Evolutionary conservation across 2,329 filamentous ascomycete genomes (phyloP).

Genomic region (Fusarium newnesense): DNA sequence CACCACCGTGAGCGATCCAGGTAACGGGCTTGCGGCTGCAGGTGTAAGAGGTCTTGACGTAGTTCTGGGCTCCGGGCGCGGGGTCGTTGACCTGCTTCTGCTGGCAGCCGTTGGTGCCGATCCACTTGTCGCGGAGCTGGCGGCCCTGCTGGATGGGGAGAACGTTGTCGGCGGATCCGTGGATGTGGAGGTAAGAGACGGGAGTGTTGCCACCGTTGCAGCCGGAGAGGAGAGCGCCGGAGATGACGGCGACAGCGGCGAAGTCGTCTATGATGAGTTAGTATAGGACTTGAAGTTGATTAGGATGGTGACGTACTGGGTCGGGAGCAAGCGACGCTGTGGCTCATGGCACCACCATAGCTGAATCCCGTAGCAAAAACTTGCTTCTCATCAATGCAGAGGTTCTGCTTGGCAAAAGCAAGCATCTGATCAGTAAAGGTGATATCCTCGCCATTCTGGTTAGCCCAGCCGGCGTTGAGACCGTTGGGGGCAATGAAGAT

Average conservation of each 20-base stretch:
- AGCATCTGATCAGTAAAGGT: constrained; percentile 54
- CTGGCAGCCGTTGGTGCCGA: constrained; percentile 51
- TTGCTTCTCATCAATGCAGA: constrained; percentile 55
- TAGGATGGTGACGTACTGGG: constrained; percentile 26
- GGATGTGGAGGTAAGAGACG: constrained; percentile 53
- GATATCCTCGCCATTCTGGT: constrained; percentile 54
- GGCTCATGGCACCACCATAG: constrained; percentile 57
- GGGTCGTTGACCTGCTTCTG: constrained; percentile 40
- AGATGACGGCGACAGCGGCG: constrained; percentile 52
- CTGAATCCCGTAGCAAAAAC: constrained; percentile 58
- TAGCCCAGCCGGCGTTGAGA: constrained; percentile 55
- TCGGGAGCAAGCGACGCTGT: constrained; percentile 54
- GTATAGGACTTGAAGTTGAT: fast-evolving
- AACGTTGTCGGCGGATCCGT: constrained; percentile 52
- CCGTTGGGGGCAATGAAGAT: constrained; percentile 58
- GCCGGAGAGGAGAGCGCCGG: constrained; percentile 48
- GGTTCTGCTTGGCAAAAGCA: constrained; percentile 49
- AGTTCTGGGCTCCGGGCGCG: constrained; percentile 17
- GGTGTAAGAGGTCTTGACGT: constrained; percentile 44
- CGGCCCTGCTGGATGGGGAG: constrained; percentile 49
- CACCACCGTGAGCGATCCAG: constrained; percentile 46
- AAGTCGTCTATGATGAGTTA: constrained; percentile 37
- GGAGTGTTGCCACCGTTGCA: constrained; percentile 52
- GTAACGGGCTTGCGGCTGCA: constrained; percentile 44
- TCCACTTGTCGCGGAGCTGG: constrained; percentile 52